Base-by-base conservation (phyloP, 1,139 yeast species). In the Pichia sp. region DNA sequence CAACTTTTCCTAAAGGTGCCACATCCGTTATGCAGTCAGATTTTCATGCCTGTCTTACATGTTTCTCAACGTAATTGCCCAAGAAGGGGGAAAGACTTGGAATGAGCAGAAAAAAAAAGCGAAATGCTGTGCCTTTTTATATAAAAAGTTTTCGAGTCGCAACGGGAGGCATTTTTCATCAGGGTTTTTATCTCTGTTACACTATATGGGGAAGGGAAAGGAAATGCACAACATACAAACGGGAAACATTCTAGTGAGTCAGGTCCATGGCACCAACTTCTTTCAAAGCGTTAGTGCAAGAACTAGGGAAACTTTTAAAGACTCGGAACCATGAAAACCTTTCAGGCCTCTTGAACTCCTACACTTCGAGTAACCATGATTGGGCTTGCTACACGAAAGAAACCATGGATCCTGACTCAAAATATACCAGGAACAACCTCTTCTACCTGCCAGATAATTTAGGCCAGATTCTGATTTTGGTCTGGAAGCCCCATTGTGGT, bases 401-500 rank as follows among this genome's bases (percentile, higher is more conserved):
- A 41, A 31, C 31, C 25, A 19, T 4, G 46, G 90, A 85, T 59
- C 60, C 71, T 2, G 63, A 76, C 21, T 65, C 80, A 51, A 75
- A 73, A 54, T 80, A 81, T 65, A 74, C 83, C 26, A 67, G 84
- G 54, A 85, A 85, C 62, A 83, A 63, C 78, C 83, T 63, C 78
- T 10, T 44, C 2, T 21, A 13, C 3, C 9, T 44, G 3, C 47
- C 47, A 10, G 23, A 36, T 25, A 34, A 79, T 31, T 83, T 83
- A 67, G 91, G 89, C 47, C 84, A 85, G 63, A 70, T 85, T 56
- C 73, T 86, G 47, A 70, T 85, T 16, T 68, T 85, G 50, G 89
- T 85, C 28, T 86, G 93, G 93, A 76, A 78, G 52, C 90, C 90
- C 0, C 80, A 80, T n/a, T 74, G 75, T 61, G 74, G 82, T 23